phyloP scores from a whole-genome alignment of 2,329 filamentous ascomycete genomes.

The Didymella segeticola region DNA sequence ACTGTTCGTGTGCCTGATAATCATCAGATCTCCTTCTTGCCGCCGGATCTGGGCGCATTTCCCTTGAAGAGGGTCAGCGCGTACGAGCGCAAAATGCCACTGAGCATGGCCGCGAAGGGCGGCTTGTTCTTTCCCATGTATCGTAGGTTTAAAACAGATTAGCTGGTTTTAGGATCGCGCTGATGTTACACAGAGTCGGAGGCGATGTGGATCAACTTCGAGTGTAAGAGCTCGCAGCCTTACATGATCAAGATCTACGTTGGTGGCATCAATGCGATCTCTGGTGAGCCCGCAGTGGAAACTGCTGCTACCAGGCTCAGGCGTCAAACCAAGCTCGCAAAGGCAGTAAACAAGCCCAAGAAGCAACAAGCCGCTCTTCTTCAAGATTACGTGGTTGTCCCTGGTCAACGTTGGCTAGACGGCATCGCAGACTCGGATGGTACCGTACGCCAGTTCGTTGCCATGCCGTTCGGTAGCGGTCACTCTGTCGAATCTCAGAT shows the following conservation, averaged over 20 bases:
- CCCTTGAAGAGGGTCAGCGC: conserved; percentile 15
- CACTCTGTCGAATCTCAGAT: conserved; percentile 57
- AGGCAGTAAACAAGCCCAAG: not conserved
- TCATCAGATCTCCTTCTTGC: conserved; percentile 38
- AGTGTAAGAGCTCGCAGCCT: not conserved
- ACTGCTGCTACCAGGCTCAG: conserved; percentile 13
- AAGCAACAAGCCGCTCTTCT: not conserved
- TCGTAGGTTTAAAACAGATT: conserved; percentile 49
- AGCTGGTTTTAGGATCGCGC: not conserved
- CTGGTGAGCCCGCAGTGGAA: conserved; percentile 41
- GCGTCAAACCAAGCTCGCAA: not conserved
- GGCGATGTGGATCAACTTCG: conserved; percentile 54
- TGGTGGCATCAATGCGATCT: conserved; percentile 51
- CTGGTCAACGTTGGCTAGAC: conserved; percentile 52
- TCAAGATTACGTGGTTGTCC: conserved; percentile 55
- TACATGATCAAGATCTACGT: conserved; percentile 52
- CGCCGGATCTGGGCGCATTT: conserved; percentile 22
- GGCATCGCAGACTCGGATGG: conserved; percentile 47
- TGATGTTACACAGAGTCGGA: conserved; percentile 40
- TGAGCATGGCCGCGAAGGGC: conserved; percentile 48
- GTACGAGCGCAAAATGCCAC: conserved; percentile 33
- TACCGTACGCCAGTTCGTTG: conserved; percentile 57
- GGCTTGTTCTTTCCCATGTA: conserved; percentile 59
- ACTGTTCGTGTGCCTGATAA: conserved; percentile 28
- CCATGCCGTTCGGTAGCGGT: conserved; percentile 53